A percentile compares a stretch with the other conserved stretches of the same genome.
Evolutionary conservation across 768 basidiomycete genomes (phyloP).

Genomic region (Mycena vulgaris): DNA sequence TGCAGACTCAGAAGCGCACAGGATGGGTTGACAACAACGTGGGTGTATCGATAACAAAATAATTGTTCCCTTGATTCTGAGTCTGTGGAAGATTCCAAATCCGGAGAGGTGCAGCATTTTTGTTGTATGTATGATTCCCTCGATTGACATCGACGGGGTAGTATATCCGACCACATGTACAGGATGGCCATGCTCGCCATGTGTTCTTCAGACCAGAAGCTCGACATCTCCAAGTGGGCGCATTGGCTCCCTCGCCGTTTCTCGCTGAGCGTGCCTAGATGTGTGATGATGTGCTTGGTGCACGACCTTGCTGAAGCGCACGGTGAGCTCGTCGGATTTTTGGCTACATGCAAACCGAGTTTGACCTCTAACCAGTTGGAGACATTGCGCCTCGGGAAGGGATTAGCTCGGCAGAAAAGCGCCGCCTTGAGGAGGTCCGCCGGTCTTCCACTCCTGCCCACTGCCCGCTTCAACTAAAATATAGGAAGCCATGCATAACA

Average conservation of each 20-base stretch:
- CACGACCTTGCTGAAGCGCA: constrained; percentile 98
- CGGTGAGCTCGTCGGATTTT: constrained; percentile 57
- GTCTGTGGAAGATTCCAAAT: constrained; percentile 73
- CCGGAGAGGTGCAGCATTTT: constrained; percentile 79
- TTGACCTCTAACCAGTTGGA: constrained; percentile 72
- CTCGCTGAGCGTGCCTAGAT: constrained; percentile 57
- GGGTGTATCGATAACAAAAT: constrained; percentile 40
- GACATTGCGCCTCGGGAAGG: constrained; percentile 95
- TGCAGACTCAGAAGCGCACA: constrained; percentile 94
- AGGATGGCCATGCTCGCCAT: constrained; percentile 96
- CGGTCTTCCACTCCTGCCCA: background rate
- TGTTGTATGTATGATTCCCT: no score
- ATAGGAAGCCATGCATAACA: constrained; percentile 92
- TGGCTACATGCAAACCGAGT: background rate
- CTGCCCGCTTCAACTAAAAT: constrained; percentile 2
- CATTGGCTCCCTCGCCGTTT: background rate
- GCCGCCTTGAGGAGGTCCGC: constrained; percentile 75
- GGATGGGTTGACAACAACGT: constrained; percentile 94
- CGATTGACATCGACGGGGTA: constrained; percentile 45
- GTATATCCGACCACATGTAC: constrained; percentile 98
- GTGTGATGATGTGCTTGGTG: constrained; percentile 91
- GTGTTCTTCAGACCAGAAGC: constrained; percentile 81
- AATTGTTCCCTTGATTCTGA: background rate
- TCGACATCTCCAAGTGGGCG: constrained; percentile 81
- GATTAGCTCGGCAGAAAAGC: constrained; percentile 87